Percentiles rank a stretch among this genome's conserved stretches.
Conservation (phyloP, 2,329 filamentous ascomycete species). For the Ophiostoma himal-ulmi region DNA sequence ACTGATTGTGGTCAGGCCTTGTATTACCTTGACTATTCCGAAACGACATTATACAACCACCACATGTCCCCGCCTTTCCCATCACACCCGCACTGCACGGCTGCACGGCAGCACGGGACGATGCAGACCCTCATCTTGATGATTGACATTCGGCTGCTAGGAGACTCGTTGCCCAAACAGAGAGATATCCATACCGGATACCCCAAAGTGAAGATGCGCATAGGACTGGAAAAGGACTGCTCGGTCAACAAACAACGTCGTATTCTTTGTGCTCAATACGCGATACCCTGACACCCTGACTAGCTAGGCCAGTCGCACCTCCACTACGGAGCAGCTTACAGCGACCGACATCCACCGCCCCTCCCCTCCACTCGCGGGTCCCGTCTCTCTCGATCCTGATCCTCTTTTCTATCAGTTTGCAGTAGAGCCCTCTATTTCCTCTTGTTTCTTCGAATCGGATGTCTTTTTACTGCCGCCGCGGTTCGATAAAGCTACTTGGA, state of each 20-base stretch:
- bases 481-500: neutral
- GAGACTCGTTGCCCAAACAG: neutral
- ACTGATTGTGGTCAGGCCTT: neutral
- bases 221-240: neutral
- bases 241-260: neutral
- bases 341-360: neutral
- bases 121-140: neutral
- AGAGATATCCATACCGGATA: neutral
- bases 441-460: conserved; percentile 11
- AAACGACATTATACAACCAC: neutral
- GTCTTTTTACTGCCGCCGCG: conserved; percentile 1
- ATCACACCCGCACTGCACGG: neutral
- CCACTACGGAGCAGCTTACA: neutral
- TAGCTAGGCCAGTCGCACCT: conserved; percentile 5
- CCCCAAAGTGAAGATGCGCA: neutral
- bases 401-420: neutral
- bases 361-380: conserved; percentile 7
- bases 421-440: neutral
- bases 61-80: neutral
- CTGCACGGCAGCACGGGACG: neutral
- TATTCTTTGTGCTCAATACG: neutral
- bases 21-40: neutral
- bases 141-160: neutral
- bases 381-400: conserved; percentile 2
- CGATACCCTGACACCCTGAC: neutral